Evolutionary conservation across 192 early-diverging fungal genomes (phyloP).

Genomic region (Umbelopsis vinacea): DNA sequence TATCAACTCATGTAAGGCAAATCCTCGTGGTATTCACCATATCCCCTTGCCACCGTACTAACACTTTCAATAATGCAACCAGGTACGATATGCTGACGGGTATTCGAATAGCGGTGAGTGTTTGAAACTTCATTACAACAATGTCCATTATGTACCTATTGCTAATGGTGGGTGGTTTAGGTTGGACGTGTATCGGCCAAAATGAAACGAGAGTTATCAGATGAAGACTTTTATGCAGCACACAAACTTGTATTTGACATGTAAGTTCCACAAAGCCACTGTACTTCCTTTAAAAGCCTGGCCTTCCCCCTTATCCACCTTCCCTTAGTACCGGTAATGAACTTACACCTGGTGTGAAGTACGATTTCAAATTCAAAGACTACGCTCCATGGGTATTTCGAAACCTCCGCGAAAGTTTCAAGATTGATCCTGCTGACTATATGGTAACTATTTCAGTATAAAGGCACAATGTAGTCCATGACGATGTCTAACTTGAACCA

Average conservation of each 20-base stretch:
- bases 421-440: conserved; percentile 92
- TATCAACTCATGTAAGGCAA: conserved; percentile 83
- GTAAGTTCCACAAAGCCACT: conserved; percentile 44
- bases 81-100: conserved; percentile 96
- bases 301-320: background rate
- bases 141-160: too few species aligned
- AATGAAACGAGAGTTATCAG: conserved; percentile 67
- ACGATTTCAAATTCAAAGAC: conserved; percentile 99
- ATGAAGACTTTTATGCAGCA: conserved; percentile 83
- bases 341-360: conserved; percentile 89
- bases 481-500: background rate
- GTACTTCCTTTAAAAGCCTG: background rate
- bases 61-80: background rate
- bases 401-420: conserved; percentile 83
- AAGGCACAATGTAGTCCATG: background rate
- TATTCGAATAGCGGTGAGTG: conserved; percentile 82
- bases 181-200: conserved; percentile 90
- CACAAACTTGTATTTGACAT: conserved; percentile 98
- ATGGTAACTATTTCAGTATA: conserved; percentile 56
- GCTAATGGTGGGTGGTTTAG: conserved; percentile 25
- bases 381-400: conserved; percentile 98
- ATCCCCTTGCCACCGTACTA: background rate
- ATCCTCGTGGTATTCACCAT: background rate
- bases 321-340: conserved; percentile 82
- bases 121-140: background rate